Evolutionary conservation across 2,329 filamentous ascomycete genomes (phyloP).

Genomic region (Aspergillus glaucus): DNA sequence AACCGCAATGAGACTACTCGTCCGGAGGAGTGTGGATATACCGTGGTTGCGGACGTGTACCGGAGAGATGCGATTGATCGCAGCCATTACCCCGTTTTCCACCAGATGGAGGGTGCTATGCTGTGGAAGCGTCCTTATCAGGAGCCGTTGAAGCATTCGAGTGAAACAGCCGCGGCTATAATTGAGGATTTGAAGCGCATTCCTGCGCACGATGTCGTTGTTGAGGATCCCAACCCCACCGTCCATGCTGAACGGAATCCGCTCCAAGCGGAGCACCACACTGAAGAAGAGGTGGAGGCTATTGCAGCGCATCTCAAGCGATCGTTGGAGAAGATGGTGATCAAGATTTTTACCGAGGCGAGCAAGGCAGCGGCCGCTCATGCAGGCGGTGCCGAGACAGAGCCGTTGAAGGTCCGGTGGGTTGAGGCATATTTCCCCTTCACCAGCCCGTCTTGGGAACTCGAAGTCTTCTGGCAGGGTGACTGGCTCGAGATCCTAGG

Average conservation of each 20-base stretch:
- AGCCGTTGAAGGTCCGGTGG: slow-evolving; percentile 84
- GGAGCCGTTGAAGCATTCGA: slow-evolving; percentile 25
- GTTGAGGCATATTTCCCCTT: slow-evolving; percentile 97
- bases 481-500: slow-evolving; percentile 95
- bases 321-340: slow-evolving; percentile 81
- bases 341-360: slow-evolving; percentile 78
- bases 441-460: slow-evolving; percentile 89
- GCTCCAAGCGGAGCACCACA: slow-evolving; percentile 66
- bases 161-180: slow-evolving; percentile 54
- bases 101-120: slow-evolving; percentile 95
- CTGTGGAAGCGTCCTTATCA: slow-evolving; percentile 66
- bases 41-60: slow-evolving; percentile 92
- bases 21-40: slow-evolving; percentile 60
- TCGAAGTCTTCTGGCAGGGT: slow-evolving; percentile 89
- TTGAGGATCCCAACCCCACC: slow-evolving; percentile 77
- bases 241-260: slow-evolving; percentile 76
- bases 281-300: slow-evolving; percentile 69
- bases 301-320: slow-evolving; percentile 80
- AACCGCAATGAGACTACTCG: slow-evolving; percentile 32
- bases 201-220: slow-evolving; percentile 65
- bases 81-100: slow-evolving; percentile 93
- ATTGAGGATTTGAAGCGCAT: slow-evolving; percentile 64
- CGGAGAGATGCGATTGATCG: slow-evolving; percentile 89
- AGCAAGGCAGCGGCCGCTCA: slow-evolving; percentile 56
- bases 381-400: slow-evolving; percentile 45